A percentile compares a stretch with the other conserved stretches of the same genome.
Evolutionary conservation across 2,329 filamentous ascomycete genomes (phyloP).

Genomic region (Talaromyces albobiverticillius): DNA sequence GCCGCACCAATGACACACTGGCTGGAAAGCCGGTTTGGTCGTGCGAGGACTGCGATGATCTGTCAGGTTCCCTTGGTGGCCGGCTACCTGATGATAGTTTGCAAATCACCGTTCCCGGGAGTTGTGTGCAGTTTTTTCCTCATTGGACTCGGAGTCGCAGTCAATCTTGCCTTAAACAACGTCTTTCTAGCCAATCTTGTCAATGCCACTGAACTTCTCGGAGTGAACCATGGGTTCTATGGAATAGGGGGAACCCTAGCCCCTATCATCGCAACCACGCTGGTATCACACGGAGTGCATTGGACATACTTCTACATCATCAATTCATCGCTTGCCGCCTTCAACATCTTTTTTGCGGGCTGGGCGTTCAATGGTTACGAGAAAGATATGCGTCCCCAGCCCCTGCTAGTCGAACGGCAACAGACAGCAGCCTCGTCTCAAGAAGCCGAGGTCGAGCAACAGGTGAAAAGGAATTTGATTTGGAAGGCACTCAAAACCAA

Average conservation of each 20-base stretch:
- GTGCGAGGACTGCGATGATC: constrained; percentile 59
- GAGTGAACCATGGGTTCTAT: constrained; percentile 34
- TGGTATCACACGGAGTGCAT: constrained; percentile 59
- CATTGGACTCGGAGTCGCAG: constrained; percentile 53
- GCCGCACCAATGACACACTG: constrained; percentile 68
- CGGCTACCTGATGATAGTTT: constrained; percentile 65
- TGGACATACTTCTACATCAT: constrained; percentile 76
- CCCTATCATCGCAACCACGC: constrained; percentile 70
- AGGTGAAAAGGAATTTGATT: constrained; percentile 33
- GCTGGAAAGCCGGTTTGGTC: constrained; percentile 61
- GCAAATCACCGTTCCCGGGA: constrained; percentile 66
- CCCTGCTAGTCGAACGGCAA: constrained; percentile 43
- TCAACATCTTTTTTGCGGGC: constrained; percentile 57
- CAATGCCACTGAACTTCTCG: constrained; percentile 50
- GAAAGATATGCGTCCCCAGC: constrained; percentile 50
- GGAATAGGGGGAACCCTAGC: constrained; percentile 63
- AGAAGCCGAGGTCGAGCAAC: constrained; percentile 24
- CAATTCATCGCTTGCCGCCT: constrained; percentile 55
- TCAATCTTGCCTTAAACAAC: constrained; percentile 55
- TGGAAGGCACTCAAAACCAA: constrained; percentile 51
- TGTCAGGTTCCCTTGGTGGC: constrained; percentile 58
- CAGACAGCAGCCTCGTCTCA: constrained; percentile 19
- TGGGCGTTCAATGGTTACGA: constrained; percentile 73
- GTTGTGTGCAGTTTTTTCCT: constrained; percentile 69
- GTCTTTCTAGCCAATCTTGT: constrained; percentile 55